phyloP scores from a whole-genome alignment of 208 protist species.

The Willaertia magna region DNA sequence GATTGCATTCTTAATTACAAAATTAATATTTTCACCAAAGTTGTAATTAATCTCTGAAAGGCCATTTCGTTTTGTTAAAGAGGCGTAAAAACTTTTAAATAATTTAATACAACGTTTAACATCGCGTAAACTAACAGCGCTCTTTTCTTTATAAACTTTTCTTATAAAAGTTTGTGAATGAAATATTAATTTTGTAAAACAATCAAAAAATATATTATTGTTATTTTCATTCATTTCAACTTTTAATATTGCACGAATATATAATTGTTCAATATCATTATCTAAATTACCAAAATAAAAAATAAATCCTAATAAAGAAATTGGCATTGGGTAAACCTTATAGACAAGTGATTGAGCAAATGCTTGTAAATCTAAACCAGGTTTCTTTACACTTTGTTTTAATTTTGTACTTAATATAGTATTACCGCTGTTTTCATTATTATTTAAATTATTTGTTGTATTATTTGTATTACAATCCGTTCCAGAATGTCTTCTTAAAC shows the following conservation, averaged over 20 bases:
- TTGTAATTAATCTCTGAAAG: not conserved
- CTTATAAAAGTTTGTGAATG: constrained; percentile 7
- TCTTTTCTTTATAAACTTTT: constrained; percentile 14
- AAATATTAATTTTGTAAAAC: constrained; percentile 9
- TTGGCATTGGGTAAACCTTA: constrained; percentile 46
- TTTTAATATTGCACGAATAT: constrained; percentile 31
- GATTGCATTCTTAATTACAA: not conserved
- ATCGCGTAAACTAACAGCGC: constrained; percentile 21
- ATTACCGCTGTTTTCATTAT: too few species aligned
- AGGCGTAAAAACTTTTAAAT: constrained; percentile 15
- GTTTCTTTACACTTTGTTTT: not conserved
- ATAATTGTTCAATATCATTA: constrained; percentile 25
- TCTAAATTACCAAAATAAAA: constrained; percentile 46
- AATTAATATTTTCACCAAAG: not conserved
- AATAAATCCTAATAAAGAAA: constrained; percentile 32
- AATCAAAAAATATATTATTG: not conserved
- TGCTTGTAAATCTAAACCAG: not conserved
- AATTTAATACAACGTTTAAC: constrained; percentile 18
- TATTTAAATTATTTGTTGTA: not conserved
- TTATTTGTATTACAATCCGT: not conserved
- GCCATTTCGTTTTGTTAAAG: not conserved
- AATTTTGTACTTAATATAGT: not conserved
- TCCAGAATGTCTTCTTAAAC: constrained; percentile 5
- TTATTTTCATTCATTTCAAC: not conserved
- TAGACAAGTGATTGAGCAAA: constrained; percentile 38